Percentiles rank a stretch among this genome's conserved stretches.
phyloP scores from a whole-genome alignment of 108 stramenopile genomes.

The Skeletonema tropicum region DNA sequence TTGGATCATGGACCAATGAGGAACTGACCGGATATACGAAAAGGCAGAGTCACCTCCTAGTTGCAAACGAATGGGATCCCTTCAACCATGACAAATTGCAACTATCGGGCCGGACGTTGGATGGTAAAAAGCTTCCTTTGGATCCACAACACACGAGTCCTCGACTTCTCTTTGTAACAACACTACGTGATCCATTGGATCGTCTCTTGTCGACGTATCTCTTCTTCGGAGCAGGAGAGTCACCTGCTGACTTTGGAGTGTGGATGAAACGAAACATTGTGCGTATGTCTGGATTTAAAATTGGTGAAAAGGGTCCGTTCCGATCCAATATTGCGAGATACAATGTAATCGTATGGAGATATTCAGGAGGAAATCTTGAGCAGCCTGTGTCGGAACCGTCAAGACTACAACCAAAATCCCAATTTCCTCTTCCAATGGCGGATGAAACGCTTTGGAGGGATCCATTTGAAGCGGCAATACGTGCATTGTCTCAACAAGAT shows the following conservation, averaged over 20 bases:
- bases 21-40: slow-evolving; percentile 15
- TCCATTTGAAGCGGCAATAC: slow-evolving; percentile 38
- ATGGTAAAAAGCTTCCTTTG: not conserved
- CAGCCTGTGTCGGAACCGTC: not conserved
- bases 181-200: slow-evolving; percentile 56
- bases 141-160: not conserved
- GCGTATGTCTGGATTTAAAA: slow-evolving; percentile 1
- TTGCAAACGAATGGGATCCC: slow-evolving; percentile 58
- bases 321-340: slow-evolving; percentile 27
- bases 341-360: slow-evolving; percentile 54
- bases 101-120: slow-evolving; percentile 14
- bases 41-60: slow-evolving; percentile 14
- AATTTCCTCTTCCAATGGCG: not conserved
- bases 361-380: slow-evolving; percentile 26
- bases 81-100: slow-evolving; percentile 23
- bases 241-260: slow-evolving; percentile 16
- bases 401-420: not conserved
- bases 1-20: slow-evolving; percentile 45
- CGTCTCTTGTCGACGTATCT: slow-evolving; percentile 57
- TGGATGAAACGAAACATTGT: slow-evolving; percentile 22
- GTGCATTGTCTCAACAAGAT: slow-evolving; percentile 35
- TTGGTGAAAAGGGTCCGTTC: slow-evolving; percentile 8
- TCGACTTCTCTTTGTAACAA: slow-evolving; percentile 42
- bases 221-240: slow-evolving; percentile 34
- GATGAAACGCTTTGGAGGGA: slow-evolving; percentile 18